phyloP scores from a whole-genome alignment of 2,329 filamentous ascomycete genomes.

The Nigrospora osmanthi region DNA sequence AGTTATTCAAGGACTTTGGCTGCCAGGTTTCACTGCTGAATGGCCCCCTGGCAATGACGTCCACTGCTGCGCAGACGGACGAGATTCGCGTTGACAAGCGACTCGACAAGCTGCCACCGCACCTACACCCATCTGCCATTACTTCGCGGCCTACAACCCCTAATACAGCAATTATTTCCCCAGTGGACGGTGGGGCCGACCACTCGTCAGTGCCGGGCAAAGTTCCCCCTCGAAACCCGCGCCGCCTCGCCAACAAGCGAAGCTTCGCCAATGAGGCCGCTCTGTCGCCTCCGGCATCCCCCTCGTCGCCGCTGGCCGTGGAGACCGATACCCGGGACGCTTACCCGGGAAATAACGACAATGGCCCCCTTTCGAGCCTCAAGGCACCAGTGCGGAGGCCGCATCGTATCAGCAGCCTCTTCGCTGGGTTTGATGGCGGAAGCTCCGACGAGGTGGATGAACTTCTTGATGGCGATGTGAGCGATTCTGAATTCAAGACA shows the following conservation, averaged over 20 bases:
- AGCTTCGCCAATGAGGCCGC: constrained; percentile 37
- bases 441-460: constrained; percentile 62
- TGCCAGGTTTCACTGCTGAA: constrained; percentile 64
- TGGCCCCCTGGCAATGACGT: constrained; percentile 39
- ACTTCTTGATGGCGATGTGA: constrained; percentile 51
- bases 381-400: constrained; percentile 58
- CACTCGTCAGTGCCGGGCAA: constrained; percentile 46
- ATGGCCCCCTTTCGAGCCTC: constrained; percentile 59
- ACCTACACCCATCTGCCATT: constrained; percentile 74
- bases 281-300: constrained; percentile 32
- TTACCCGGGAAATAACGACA: constrained; percentile 75
- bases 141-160: constrained; percentile 53
- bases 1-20: constrained; percentile 72
- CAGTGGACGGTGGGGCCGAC: constrained; percentile 27
- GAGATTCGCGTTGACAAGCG: constrained; percentile 80
- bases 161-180: constrained; percentile 14
- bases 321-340: constrained; percentile 47
- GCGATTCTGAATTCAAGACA: constrained; percentile 61
- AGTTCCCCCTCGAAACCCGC: constrained; percentile 52
- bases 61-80: constrained; percentile 69
- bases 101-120: constrained; percentile 63
- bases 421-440: constrained; percentile 71
- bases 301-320: constrained; percentile 16
- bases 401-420: constrained; percentile 74
- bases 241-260: constrained; percentile 39